Base-by-base conservation (phyloP, 1,284 basidiomycete species). In the Cronartium quercuum region DNA sequence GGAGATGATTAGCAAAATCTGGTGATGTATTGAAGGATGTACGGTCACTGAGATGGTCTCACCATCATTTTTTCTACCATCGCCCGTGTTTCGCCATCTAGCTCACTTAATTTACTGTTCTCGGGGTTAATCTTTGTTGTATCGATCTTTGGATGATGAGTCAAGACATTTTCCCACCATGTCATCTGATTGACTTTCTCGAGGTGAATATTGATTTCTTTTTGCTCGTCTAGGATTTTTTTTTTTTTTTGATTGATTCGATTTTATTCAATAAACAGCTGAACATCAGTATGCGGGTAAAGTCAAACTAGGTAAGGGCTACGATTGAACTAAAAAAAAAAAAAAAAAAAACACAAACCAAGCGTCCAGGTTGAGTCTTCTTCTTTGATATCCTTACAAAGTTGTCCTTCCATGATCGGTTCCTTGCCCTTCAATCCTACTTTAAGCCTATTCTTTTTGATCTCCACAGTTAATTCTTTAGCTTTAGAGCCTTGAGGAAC, bases 31-130 rank as follows among this genome's bases (percentile, higher is more conserved):
- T 12, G n/a, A 65, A 12, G 18, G 29, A 29, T 9, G 38, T 9
- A 0, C 12, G 18, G n/a, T 40, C 7, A 40, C n/a, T 60, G 35
- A 21, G 78, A 61, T 15, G 15, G 81, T n/a, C 90, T 79, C 83
- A 94, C 94, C 95, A 99, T 98, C 96, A 99, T 99, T 85, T 98
- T 98, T 83, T 99, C 96, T 0, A 99, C 96, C 91, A 98, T 92
- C 0, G 91, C 92, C 78, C 91, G 88, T 2, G 92, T 94, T 81
- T 94, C 92, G 24, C 89, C 90, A 80, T 98, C 96, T 40, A 99
- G 86, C 80, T 99, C 96, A 80, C 92, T 91, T 70, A 99, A 85
- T 81, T 96, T 96, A 80, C 94, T 94, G 82, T 96, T 95, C 79
- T 91, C 89, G 0, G 96, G 96, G 78, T 91, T 89, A 79, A 99